These are phyloP conservation scores for Cardamine resedifolia DNA, from an alignment of 345 rosid species.

Conservation along the genomic window DNA sequence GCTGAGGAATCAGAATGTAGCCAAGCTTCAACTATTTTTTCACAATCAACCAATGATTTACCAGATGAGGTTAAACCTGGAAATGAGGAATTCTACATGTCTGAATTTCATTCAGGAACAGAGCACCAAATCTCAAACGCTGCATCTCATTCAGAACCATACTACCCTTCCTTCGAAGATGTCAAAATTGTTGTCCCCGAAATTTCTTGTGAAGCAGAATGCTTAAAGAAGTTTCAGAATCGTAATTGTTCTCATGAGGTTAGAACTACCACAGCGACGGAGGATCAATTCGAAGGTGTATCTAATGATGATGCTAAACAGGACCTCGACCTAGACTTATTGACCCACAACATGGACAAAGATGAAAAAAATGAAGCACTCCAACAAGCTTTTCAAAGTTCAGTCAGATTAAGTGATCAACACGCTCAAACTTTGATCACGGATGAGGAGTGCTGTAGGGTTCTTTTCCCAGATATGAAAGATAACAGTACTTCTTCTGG, in stretches of 20 bases:
- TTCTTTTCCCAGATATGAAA: constrained; percentile 62
- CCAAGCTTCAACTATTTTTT: constrained; percentile 63
- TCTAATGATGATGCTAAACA: constrained; percentile 47
- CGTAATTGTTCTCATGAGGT: constrained; percentile 44
- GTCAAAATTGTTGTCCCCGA: constrained; percentile 54
- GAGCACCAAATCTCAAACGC: constrained; percentile 62
- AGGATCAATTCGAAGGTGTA: constrained; percentile 51
- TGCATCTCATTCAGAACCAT: constrained; percentile 58
- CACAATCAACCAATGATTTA: constrained; percentile 63
- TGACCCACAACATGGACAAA: constrained; percentile 44
- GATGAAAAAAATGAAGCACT: constrained; percentile 46
- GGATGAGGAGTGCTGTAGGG: constrained; percentile 87
- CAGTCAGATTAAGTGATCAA: constrained; percentile 46
- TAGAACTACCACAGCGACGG: constrained; percentile 41
- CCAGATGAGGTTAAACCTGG: constrained; percentile 44
- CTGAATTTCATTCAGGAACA: constrained; percentile 47
- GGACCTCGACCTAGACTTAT: constrained; percentile 50
- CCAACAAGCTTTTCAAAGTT: constrained; percentile 48
- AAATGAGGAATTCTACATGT: constrained; percentile 48
- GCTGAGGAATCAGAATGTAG: constrained; percentile 90
- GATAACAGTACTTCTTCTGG: constrained; percentile 45
- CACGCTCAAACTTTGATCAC: constrained; percentile 61
- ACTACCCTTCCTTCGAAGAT: constrained; percentile 55
- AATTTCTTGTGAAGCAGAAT: constrained; percentile 54
- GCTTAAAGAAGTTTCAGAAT: constrained; percentile 50